Evolutionary conservation across 1,284 basidiomycete species (phyloP).

Genomic region (Ganoderma multipileum): DNA sequence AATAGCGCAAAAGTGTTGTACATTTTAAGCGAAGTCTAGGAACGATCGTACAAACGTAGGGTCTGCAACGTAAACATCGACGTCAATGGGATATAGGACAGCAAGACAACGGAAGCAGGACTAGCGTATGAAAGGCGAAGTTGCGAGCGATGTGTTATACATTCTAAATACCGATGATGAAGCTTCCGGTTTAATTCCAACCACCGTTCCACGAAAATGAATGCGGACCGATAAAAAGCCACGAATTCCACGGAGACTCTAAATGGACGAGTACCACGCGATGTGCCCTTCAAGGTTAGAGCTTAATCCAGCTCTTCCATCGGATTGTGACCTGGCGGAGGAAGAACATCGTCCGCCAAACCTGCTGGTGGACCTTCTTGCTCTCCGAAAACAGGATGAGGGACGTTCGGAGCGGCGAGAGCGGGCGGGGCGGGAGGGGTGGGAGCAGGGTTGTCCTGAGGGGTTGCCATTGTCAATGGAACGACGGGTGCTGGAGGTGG

Average conservation of each 20-base stretch:
- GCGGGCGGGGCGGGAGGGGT: not conserved
- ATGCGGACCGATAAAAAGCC: not conserved
- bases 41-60: not conserved
- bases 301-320: not conserved
- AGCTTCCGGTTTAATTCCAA: not conserved
- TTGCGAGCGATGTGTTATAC: conserved; percentile 3
- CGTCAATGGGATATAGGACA: not conserved
- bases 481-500: not conserved
- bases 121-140: not conserved
- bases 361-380: not conserved
- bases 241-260: not conserved
- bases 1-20: not conserved
- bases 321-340: not conserved
- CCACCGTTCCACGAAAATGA: not conserved
- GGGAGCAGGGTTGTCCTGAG: not conserved
- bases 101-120: not conserved
- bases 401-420: not conserved
- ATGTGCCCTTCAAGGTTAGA: not conserved
- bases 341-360: not conserved
- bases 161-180: not conserved
- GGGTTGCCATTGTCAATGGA: not conserved
- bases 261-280: not conserved
- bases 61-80: not conserved
- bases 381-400: not conserved
- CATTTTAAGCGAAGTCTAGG: not conserved